Percentiles rank a stretch among this genome's conserved stretches.
Conservation (phyloP, 2,329 filamentous ascomycete species). For the Aspergillus fijiensis region DNA sequence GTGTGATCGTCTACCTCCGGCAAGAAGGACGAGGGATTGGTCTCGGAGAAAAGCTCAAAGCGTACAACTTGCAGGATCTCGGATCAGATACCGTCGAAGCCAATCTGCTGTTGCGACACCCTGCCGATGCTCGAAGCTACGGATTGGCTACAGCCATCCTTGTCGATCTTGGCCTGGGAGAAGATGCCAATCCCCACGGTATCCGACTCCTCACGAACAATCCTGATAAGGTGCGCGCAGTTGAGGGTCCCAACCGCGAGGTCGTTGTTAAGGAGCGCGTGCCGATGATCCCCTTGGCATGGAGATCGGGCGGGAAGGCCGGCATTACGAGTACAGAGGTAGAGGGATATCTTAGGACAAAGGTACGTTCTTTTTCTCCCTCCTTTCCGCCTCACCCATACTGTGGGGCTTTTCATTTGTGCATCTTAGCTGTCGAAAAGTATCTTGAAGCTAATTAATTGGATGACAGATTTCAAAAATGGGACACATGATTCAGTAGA, state of each 20-base stretch:
- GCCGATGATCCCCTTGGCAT: slow-evolving; percentile 91
- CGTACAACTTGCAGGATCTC: slow-evolving; percentile 95
- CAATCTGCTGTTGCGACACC: slow-evolving; percentile 85
- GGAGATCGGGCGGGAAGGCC: slow-evolving; percentile 73
- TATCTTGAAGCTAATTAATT: slow-evolving; percentile 9
- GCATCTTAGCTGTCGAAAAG: neutral
- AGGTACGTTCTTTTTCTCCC: slow-evolving; percentile 58
- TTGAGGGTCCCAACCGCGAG: slow-evolving; percentile 88
- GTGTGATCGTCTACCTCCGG: slow-evolving; percentile 91
- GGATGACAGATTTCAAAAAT: slow-evolving; percentile 73
- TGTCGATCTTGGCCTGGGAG: slow-evolving; percentile 72
- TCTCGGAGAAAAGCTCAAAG: slow-evolving; percentile 91
- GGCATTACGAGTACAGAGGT: slow-evolving; percentile 87
- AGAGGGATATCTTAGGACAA: slow-evolving; percentile 90
- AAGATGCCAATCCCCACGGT: slow-evolving; percentile 58
- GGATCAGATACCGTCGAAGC: slow-evolving; percentile 98
- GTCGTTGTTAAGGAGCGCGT: slow-evolving; percentile 85
- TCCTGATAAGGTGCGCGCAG: slow-evolving; percentile 90
- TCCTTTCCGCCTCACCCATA: neutral
- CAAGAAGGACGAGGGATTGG: slow-evolving; percentile 97
- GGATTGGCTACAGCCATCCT: slow-evolving; percentile 96
- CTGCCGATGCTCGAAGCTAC: slow-evolving; percentile 91
- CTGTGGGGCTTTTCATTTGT: neutral
- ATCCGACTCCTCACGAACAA: slow-evolving; percentile 92
- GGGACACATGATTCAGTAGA: slow-evolving; percentile 67